Conservation (phyloP, 225 moss, liverwort and hornwort species). For the Physcomitrellopsis africana region DNA sequence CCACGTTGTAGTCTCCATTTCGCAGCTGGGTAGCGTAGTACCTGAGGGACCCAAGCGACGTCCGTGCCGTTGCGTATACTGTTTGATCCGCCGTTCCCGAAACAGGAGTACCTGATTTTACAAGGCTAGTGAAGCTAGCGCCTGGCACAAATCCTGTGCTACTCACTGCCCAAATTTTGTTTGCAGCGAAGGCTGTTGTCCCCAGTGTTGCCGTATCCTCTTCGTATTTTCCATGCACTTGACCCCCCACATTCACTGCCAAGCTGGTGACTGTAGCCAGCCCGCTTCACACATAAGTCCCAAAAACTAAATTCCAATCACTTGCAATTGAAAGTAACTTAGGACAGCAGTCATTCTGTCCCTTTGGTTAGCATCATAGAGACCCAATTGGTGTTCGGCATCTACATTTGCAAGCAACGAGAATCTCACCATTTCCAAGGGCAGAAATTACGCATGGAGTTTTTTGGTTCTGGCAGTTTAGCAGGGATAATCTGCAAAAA, state of each 20-base stretch:
- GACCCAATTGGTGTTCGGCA: not conserved
- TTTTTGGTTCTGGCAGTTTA: constrained; percentile 30
- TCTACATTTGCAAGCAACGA: not conserved
- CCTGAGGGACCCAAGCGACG: constrained; percentile 36
- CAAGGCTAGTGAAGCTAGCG: constrained; percentile 28
- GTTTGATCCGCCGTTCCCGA: constrained; percentile 25
- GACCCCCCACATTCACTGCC: constrained; percentile 31
- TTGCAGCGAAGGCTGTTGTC: constrained; percentile 28
- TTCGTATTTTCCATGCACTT: constrained; percentile 16
- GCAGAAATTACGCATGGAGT: constrained; percentile 20
- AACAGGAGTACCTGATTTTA: constrained; percentile 18
- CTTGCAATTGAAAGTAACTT: not conserved
- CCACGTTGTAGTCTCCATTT: constrained; percentile 29
- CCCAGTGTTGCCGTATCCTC: constrained; percentile 18
- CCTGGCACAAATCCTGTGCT: constrained; percentile 28
- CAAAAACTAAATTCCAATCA: not conserved
- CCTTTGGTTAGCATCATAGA: not conserved
- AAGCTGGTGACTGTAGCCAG: constrained; percentile 24
- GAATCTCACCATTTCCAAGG: constrained; percentile 30
- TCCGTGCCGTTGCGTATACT: constrained; percentile 29
- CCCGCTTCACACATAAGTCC: not conserved
- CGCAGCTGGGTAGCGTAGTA: constrained; percentile 29
- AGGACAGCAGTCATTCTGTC: not conserved
- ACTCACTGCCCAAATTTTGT: constrained; percentile 29
- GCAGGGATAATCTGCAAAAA: constrained; percentile 30